These are phyloP conservation scores for Coleophoma crateriformis DNA, from an alignment of 2,329 filamentous ascomycete species.

Conservation along the genomic window DNA sequence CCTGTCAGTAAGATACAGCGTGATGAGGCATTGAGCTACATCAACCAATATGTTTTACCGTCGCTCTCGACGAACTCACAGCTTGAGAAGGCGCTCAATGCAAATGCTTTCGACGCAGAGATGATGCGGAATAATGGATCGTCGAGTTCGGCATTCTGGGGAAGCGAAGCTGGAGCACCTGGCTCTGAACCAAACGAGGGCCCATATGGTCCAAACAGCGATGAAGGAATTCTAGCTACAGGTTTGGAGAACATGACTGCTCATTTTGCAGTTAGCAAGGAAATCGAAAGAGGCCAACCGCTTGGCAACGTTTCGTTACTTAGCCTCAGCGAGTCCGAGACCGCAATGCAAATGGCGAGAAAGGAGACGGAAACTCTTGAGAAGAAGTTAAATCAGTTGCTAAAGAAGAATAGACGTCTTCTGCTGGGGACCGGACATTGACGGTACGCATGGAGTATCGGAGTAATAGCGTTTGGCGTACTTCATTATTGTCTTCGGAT, in stretches of 20 bases:
- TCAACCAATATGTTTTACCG: slow-evolving; percentile 64
- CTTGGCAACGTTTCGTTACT: slow-evolving; percentile 38
- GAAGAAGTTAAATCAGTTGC: slow-evolving; percentile 52
- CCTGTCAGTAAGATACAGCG: slow-evolving; percentile 60
- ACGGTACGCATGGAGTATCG: slow-evolving; percentile 7
- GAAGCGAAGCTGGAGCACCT: slow-evolving; percentile 10
- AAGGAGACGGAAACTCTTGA: slow-evolving; percentile 59
- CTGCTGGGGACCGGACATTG: slow-evolving; percentile 34
- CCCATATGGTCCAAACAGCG: slow-evolving; percentile 10
- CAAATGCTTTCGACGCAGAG: slow-evolving; percentile 22
- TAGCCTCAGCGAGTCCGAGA: slow-evolving; percentile 59
- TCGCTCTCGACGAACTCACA: slow-evolving; percentile 27
- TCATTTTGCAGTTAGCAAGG: slow-evolving; percentile 21
- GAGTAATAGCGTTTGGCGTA: not conserved
- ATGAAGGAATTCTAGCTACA: slow-evolving; percentile 23
- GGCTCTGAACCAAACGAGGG: slow-evolving; percentile 9
- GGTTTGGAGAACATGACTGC: slow-evolving; percentile 26
- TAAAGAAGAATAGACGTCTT: slow-evolving; percentile 54
- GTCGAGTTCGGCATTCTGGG: slow-evolving; percentile 21
- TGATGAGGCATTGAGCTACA: slow-evolving; percentile 61
- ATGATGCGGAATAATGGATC: slow-evolving; percentile 19
- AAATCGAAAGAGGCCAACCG: slow-evolving; percentile 21
- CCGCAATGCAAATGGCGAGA: slow-evolving; percentile 39
- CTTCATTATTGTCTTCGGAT: not conserved
- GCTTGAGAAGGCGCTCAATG: slow-evolving; percentile 27